phyloP scores from a whole-genome alignment of 1,284 basidiomycete genomes.

The Thelephora terrestris region DNA sequence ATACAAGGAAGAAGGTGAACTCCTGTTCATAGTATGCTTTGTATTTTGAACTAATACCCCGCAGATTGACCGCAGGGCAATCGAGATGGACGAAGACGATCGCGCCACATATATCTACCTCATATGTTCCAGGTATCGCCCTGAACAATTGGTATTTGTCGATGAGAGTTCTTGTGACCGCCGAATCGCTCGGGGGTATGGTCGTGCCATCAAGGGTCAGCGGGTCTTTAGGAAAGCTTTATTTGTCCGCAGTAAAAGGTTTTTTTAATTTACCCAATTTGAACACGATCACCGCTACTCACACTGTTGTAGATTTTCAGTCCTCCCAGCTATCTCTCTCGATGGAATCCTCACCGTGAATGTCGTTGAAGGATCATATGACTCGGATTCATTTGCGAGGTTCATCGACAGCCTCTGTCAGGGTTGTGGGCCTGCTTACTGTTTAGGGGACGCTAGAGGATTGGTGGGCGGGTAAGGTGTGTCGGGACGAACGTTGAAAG shows the following conservation, averaged over 20 bases:
- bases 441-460: no score
- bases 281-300: constrained; percentile 7
- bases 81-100: constrained; percentile 16
- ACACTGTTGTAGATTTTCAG: constrained; percentile 19
- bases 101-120: constrained; percentile 10
- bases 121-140: constrained; percentile 15
- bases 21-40: no score
- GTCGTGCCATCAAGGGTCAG: constrained; percentile 16
- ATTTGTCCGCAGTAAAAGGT: constrained; percentile 19
- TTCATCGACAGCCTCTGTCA: no score
- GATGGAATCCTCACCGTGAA: constrained; percentile 17
- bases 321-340: constrained; percentile 23
- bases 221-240: constrained; percentile 11
- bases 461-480: no score
- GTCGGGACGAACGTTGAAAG: no score
- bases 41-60: no score
- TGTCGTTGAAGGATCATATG: constrained; percentile 20
- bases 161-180: constrained; percentile 21
- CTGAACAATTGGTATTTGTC: constrained; percentile 24
- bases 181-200: constrained; percentile 9
- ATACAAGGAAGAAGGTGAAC: no score
- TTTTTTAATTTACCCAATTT: not conserved
- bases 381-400: constrained; percentile 11
- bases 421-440: no score
- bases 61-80: no score